phyloP scores from a whole-genome alignment of 2,329 filamentous ascomycete species.

The Fusarium succisae region DNA sequence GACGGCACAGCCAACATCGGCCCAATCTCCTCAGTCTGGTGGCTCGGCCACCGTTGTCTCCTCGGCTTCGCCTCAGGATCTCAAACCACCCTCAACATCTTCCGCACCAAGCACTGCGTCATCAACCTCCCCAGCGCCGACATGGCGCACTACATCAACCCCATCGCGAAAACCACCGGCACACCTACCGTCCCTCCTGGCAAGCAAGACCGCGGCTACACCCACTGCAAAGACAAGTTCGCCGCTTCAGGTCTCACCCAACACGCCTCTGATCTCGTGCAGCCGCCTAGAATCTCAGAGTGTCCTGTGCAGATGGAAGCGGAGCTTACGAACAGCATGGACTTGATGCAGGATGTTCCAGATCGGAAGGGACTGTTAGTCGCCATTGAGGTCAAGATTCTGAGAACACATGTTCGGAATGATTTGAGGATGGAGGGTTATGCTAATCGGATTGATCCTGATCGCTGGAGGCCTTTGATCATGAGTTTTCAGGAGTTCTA shows the following conservation, averaged over 20 bases:
- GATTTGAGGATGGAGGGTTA: not conserved
- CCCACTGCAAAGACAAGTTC: not conserved
- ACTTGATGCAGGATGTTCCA: not conserved
- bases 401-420: not conserved
- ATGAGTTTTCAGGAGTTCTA: not conserved
- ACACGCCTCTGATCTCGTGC: accelerated
- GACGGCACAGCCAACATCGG: not conserved
- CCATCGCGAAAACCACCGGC: not conserved
- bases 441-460: not conserved
- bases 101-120: not conserved
- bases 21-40: not conserved
- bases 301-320: not conserved
- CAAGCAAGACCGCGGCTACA: not conserved
- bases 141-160: not conserved
- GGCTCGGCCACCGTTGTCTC: not conserved
- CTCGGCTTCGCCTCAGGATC: not conserved
- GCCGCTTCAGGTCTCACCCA: not conserved
- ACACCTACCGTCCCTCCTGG: not conserved
- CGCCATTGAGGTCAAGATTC: not conserved
- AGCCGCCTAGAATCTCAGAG: not conserved
- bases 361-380: accelerated
- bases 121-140: not conserved
- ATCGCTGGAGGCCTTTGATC: not conserved
- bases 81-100: not conserved
- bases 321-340: not conserved